Base-by-base conservation (phyloP, 208 protist species). In the Trypanosoma avium region DNA sequence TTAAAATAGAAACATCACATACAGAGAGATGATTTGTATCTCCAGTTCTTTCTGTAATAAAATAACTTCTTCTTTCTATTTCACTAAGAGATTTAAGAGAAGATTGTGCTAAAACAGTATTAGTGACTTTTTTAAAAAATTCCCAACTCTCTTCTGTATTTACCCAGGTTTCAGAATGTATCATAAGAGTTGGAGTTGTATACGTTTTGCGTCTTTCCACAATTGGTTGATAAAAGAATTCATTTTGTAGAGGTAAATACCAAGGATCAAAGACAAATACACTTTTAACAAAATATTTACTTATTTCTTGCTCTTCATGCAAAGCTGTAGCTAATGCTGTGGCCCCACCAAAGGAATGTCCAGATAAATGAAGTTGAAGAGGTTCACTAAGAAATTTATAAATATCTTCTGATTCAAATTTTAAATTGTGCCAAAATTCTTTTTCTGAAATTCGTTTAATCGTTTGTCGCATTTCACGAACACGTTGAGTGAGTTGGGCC, bases 261-360 rank as follows among this genome's bases (percentile, higher is more conserved):
- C 89, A 95, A 8, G 89, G 89, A 42, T 95, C 89, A 57, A 79
- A 80, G 1, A 67, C 72, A 48, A 81, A 64, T 5, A 88, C 79
- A 62, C 53, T 70, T 45, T 62, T 57, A 26, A 70, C 24, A 49
- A 46, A 1, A 43, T 45, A 13, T 79, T 33, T 35, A 45, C n/a
- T 55, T 22, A 35, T 21, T 10, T 45, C 22, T 29, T 52, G 38
- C 36, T 56, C 46, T 52, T 82, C 77, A 32, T 83, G 40, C 17
- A 87, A 54, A 12, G 83, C 77, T 9, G 73, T 38, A 15, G 69
- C 72, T 30, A 95, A 62, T 8, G 61, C 82, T 7, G 90, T 88
- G 6, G 90, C 67, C 2, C 82, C 90, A 38, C 90, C 90, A 63
- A 95, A 95, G 36, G 89, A 95, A 63, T 95, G 89, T 5, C 89